Evolutionary conservation across 345 rosid species (phyloP).

Genomic region (Lagerstroemia speciosa): DNA sequence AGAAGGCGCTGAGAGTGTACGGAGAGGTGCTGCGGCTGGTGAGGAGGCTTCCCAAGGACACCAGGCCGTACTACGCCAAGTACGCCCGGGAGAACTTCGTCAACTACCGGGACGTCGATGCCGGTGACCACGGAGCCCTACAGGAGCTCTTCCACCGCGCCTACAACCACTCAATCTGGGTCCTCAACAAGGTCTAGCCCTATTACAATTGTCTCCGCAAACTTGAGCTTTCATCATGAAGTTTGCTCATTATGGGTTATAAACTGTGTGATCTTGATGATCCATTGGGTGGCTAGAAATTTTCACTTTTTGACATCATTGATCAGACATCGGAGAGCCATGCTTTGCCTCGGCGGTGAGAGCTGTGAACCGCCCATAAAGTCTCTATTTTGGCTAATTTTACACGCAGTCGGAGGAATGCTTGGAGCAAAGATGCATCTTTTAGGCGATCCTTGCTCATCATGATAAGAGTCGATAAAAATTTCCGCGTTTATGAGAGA

Average conservation of each 20-base stretch:
- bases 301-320: not conserved
- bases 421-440: too few relatives aligned
- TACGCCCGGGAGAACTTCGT: conserved; percentile 87
- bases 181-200: conserved; percentile 62
- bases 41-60: conserved; percentile 61
- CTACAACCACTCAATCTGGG: conserved; percentile 86
- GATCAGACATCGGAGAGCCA: not conserved
- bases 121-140: conserved; percentile 40
- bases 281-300: not conserved
- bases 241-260: not conserved
- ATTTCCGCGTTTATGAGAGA: too few relatives aligned
- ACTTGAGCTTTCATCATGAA: not conserved
- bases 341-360: not conserved
- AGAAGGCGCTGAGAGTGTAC: conserved; percentile 67
- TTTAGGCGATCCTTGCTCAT: too few relatives aligned
- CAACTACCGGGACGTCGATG: conserved; percentile 67
- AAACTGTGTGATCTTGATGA: not conserved
- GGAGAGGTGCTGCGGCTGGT: conserved; percentile 70
- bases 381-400: too few relatives aligned
- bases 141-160: conserved; percentile 80
- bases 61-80: conserved; percentile 85
- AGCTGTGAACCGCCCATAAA: too few relatives aligned
- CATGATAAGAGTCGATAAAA: too few relatives aligned
- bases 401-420: too few relatives aligned
- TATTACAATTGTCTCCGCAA: not conserved